Evolutionary conservation across 2,329 filamentous ascomycete species (phyloP), one percentile per base, ranked within the genome.

Genomic region (Diplodia seriata): DNA sequence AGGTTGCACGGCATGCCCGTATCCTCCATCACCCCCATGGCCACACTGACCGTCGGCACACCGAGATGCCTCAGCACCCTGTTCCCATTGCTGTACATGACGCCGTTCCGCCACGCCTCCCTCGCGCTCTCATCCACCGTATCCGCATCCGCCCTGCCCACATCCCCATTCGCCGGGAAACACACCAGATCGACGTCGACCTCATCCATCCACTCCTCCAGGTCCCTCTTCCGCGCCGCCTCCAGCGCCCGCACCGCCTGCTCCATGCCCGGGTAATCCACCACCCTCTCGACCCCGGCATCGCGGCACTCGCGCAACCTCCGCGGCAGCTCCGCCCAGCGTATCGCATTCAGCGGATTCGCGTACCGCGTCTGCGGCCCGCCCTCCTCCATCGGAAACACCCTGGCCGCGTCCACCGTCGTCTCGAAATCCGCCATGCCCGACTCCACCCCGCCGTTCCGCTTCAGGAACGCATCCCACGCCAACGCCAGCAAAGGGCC

Each of bases 11-110:
- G 84, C 80, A 86, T 84, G 0, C 71, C 69, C 38, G 76, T 82
- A n/a, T 81, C 75, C 0, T 69, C 72, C 76, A 85, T 79, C 1
- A 77, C 66, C 0, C 84, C 84, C 84, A 86, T 86, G 0, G 82
- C 79, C 0, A 85, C 81, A 0, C 78, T 82, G 3, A 86, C 78
- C 0, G 81, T 83, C 0, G 85, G 85, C 0, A 86, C 77, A 0
- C 85, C 84, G 4, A 85, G 77, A 47, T 86, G 84, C 15, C 83
- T 77, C 1, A 87, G 73, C 0, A 81, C 81, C 1, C 82, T 73
- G 62, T 85, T 85, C 1, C 84, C 84, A 68, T 85, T 84, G 2
- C 79, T 81, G 66, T 85, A 86, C 23, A 78, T 78, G 4, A 85
- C 79, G 0, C 85, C 84, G 59, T 85, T 84, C 31, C 75, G 77